Evolutionary conservation across 192 early-diverging fungal genomes (phyloP).

Genomic region (Pilobolus umbonatus): DNA sequence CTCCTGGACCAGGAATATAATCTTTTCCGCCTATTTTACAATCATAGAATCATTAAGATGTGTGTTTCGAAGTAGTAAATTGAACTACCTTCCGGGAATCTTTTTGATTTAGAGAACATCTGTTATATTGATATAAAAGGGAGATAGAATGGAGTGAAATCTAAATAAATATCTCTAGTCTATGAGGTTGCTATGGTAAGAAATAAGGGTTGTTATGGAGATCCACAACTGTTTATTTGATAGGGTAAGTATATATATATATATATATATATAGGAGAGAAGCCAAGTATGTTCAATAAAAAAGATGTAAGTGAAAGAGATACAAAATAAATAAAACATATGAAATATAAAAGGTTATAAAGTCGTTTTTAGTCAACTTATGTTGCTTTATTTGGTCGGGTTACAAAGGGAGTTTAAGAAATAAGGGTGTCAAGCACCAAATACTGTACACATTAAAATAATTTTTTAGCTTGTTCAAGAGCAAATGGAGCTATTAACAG

Average conservation of each 20-base stretch:
- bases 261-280: too few species aligned
- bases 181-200: background rate
- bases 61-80: background rate
- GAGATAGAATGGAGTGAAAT: background rate
- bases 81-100: conserved; percentile 21
- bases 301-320: background rate
- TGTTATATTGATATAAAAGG: background rate
- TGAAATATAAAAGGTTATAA: background rate
- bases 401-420: background rate
- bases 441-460: conserved; percentile 2
- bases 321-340: background rate
- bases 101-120: conserved; percentile 25
- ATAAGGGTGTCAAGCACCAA: background rate
- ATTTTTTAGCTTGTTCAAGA: conserved; percentile 16
- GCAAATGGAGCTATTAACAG: conserved; percentile 16
- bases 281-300: background rate
- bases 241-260: too few species aligned
- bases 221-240: too few species aligned
- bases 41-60: background rate
- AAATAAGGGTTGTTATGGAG: background rate
- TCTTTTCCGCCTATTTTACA: conserved; percentile 11
- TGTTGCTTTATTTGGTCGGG: conserved; percentile 1
- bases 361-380: conserved; percentile 10
- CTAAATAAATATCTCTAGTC: background rate
- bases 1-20: conserved; percentile 24